Conservation (phyloP, 2,329 filamentous ascomycete genomes). For the Fusarium chuoi region DNA sequence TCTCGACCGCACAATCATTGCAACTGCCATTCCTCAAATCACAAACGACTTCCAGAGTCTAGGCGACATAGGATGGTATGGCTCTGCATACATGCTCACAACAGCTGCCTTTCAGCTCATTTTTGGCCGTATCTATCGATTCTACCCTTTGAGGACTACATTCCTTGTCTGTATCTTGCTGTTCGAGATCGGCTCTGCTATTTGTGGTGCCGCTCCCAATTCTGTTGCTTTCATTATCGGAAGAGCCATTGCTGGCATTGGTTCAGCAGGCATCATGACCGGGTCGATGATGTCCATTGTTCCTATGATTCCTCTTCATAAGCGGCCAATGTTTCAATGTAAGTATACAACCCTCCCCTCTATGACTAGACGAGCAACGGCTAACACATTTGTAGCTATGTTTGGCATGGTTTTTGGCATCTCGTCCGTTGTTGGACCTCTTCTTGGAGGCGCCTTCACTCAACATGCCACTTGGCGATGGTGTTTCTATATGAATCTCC, state of each 20-base stretch:
- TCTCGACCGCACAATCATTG: conserved; percentile 66
- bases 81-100: conserved; percentile 69
- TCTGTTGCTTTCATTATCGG: conserved; percentile 66
- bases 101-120: conserved; percentile 64
- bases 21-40: conserved; percentile 65
- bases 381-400: conserved; percentile 49
- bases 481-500: conserved; percentile 70
- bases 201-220: conserved; percentile 65
- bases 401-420: conserved; percentile 67
- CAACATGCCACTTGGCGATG: conserved; percentile 61
- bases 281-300: conserved; percentile 67
- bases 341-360: conserved; percentile 6
- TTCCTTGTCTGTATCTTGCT: conserved; percentile 61
- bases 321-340: conserved; percentile 67
- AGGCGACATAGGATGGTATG: conserved; percentile 73
- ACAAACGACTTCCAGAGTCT: conserved; percentile 67
- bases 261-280: conserved; percentile 67
- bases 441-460: conserved; percentile 65
- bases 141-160: conserved; percentile 61
- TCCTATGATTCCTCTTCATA: conserved; percentile 67
- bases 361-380: neutral
- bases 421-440: conserved; percentile 63
- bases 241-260: conserved; percentile 66
- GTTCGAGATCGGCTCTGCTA: conserved; percentile 64
- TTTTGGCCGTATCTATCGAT: conserved; percentile 65